phyloP scores from a whole-genome alignment of 805 yeast species.

The Sugiyamaella qingdaonensis region DNA sequence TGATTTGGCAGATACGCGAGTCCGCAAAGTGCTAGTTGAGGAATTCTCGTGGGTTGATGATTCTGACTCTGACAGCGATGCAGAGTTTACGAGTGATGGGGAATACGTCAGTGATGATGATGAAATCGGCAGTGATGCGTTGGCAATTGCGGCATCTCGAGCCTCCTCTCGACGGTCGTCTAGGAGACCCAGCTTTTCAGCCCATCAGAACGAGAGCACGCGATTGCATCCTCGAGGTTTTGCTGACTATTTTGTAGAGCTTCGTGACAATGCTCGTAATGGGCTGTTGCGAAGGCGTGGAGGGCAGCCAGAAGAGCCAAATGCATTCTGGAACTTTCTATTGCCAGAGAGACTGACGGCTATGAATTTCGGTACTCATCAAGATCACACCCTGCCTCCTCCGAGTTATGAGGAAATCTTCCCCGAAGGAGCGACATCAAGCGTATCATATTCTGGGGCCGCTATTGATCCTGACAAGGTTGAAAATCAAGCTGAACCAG shows the following conservation, averaged over 20 bases:
- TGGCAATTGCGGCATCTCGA: background rate
- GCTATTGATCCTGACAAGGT: constrained; percentile 17
- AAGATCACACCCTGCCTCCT: constrained; percentile 14
- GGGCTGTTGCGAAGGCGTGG: constrained; percentile 8
- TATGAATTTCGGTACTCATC: background rate
- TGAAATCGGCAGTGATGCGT: background rate
- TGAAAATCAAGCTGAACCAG: background rate
- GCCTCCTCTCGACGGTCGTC: constrained; percentile 5
- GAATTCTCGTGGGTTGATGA: background rate
- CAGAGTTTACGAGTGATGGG: background rate
- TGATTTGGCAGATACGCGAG: constrained; percentile 21
- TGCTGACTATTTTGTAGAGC: constrained; percentile 10
- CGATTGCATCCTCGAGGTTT: constrained; percentile 5
- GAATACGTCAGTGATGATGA: background rate
- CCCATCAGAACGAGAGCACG: background rate
- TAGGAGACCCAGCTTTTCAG: background rate
- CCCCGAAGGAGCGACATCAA: constrained; percentile 20
- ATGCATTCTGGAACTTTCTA: constrained; percentile 16
- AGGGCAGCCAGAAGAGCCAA: background rate
- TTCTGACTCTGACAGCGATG: background rate
- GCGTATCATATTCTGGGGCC: constrained; percentile 19
- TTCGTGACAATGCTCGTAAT: constrained; percentile 10
- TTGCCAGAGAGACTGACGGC: constrained; percentile 12
- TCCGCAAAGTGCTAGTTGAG: background rate
- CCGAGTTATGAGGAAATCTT: constrained; percentile 27